A percentile compares a stretch with the other conserved stretches of the same genome.
phyloP scores from a whole-genome alignment of 2,329 filamentous ascomycete genomes.

The Aspergillus eucalypticola region DNA sequence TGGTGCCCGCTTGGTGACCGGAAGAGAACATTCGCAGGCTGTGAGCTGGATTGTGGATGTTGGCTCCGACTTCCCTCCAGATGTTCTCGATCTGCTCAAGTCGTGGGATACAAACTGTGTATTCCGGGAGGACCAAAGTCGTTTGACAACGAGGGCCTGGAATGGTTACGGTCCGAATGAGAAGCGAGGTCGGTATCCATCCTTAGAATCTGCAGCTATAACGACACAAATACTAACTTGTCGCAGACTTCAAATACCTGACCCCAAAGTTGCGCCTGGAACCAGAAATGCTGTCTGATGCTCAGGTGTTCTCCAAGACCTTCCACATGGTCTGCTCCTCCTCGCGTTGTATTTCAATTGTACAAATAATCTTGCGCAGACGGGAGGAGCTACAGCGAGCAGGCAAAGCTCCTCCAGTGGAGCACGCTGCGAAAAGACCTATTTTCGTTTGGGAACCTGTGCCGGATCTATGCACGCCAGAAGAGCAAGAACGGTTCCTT shows the following conservation, averaged over 20 bases:
- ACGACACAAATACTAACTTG: conserved; percentile 5
- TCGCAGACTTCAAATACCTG: conserved; percentile 76
- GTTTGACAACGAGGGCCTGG: conserved; percentile 86
- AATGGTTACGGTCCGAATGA: conserved; percentile 78
- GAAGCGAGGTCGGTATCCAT: conserved; percentile 53
- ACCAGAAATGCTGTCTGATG: conserved; percentile 66
- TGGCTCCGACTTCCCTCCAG: conserved; percentile 79
- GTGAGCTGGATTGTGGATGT: conserved; percentile 91
- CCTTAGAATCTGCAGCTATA: not conserved
- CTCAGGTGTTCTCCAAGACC: conserved; percentile 69
- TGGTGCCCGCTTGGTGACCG: conserved; percentile 85
- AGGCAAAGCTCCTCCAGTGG: conserved; percentile 28
- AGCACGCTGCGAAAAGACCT: conserved; percentile 55
- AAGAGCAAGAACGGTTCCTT: conserved; percentile 57
- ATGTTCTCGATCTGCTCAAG: conserved; percentile 63
- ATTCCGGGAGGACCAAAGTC: conserved; percentile 64
- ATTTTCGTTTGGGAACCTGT: conserved; percentile 95
- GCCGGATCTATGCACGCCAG: conserved; percentile 78
- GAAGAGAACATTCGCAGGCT: conserved; percentile 61
- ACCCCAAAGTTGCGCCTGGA: conserved; percentile 84
- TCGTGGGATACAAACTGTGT: conserved; percentile 76
- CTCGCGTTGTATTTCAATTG: conserved; percentile 71
- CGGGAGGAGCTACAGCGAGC: conserved; percentile 42
- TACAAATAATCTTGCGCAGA: conserved; percentile 65
- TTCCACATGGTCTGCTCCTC: conserved; percentile 90